Percentiles rank a stretch among this genome's conserved stretches.
phyloP scores from a whole-genome alignment of 257 asterid genomes.

The Ballota nigra region DNA sequence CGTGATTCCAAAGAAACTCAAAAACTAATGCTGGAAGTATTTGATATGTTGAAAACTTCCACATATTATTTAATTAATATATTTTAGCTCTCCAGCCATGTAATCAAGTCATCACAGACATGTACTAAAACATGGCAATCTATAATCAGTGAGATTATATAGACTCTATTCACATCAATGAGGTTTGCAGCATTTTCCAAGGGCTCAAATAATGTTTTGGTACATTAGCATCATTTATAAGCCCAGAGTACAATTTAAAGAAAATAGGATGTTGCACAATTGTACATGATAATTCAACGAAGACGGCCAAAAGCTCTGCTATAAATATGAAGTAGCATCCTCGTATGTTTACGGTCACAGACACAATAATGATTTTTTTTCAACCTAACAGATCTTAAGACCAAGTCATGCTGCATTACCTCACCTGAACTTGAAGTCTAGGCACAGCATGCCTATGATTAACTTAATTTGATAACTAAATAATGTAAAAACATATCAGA shows the following conservation, averaged over 20 bases:
- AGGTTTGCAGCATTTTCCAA: neutral
- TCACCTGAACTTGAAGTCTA: neutral
- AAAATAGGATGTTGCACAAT: neutral
- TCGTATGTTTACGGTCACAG: neutral
- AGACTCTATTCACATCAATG: constrained; percentile 3
- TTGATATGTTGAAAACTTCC: neutral
- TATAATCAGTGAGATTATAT: neutral
- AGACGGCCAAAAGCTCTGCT: neutral
- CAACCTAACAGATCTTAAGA: neutral
- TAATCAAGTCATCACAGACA: neutral
- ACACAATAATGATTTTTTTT: neutral
- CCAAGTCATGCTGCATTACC: neutral
- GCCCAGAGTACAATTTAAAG: neutral
- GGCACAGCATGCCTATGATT: neutral
- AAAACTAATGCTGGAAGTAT: neutral
- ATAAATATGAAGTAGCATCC: neutral
- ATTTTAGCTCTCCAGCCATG: neutral
- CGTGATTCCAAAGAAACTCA: neutral
- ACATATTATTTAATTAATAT: neutral
- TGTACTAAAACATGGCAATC: neutral
- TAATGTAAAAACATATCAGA: neutral
- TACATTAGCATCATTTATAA: neutral
- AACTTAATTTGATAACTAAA: neutral
- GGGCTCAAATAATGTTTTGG: neutral
- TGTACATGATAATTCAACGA: neutral